Evolutionary conservation across 2,329 filamentous ascomycete species (phyloP), one percentile per base, ranked within the genome.

Genomic region (Diplodia intermedia): DNA sequence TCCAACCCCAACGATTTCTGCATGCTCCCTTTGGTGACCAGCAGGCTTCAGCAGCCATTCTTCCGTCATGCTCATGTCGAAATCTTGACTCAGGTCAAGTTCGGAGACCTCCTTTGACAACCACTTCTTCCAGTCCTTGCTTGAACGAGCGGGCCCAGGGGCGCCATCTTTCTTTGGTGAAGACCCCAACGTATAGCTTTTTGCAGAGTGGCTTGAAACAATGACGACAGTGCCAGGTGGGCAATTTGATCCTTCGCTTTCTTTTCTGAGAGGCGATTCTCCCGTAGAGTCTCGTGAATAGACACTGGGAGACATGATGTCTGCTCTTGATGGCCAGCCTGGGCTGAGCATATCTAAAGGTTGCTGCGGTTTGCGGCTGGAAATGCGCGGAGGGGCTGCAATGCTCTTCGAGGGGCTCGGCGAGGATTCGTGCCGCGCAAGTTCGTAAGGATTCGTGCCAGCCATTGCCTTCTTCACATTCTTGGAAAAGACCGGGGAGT

Each of bases 71-170:
- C 62, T 72, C 8, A 78, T 66, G 15, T 78, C 71, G 33, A 77
- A 75, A 26, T 74, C 69, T 3, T 74, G 71, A 8, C 68, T 60
- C 14, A 71, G 68, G 62, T 76, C 75, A 26, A 82, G 76, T 14
- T 78, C 77, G 1, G 76, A 77, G 29, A 83, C 77, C 69, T 84
- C 82, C 62, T 80, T 78, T 2, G 79, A 81, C 2, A 84, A 71
- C 82, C 82, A 84, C 12, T 76, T 76, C 40, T 79, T 81, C 82
- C 82, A 84, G 47, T 84, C 82, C 36, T 74, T 73, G 71, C 82
- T 83, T 18, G 72, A 78, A 62, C 71, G 75, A 26, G 70, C 70
- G 14, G 71, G 76, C 31, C 70, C 70, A 14, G 65, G 69, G 14
- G n/a, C 43, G 12, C 9, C 43, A n/a, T 54, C 52, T 6, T 71